Base-by-base conservation (phyloP, 2,329 filamentous ascomycete species). In the Aspergillus ibericus region DNA sequence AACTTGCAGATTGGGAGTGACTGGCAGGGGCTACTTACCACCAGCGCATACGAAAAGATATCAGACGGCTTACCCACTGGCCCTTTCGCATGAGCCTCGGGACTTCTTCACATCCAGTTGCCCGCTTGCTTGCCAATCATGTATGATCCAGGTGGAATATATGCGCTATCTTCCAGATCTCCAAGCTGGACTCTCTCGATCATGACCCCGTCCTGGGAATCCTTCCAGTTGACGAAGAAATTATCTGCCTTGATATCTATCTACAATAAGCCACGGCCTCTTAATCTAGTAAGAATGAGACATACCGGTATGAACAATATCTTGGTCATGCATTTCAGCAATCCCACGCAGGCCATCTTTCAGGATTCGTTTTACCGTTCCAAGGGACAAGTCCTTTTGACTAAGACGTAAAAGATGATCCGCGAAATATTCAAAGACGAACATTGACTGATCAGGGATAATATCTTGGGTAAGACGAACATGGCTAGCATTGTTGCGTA, bases 361-460 rank as follows among this genome's bases (percentile, higher is more conserved):
- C 22, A 82, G 70, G 44, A 81, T 75, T 49, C 70, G 69, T 64
- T 80, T 82, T 53, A 71, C 75, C 20, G 72, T 62, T 22, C 66
- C 40, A 46, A 77, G 59, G 7, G 77, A 66, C 25, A 80, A 57
- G 50, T 77, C 69, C 63, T 75, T 76, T 63, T 77, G 75, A 54
- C 68, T 74, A 58, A 81, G 73, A 60, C 69, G 70, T 58, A 81
- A 72, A n/a, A 81, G 70, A 68, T 80, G 68, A 53, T 77, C 76
- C 4, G 70, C 73, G 60, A 79, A 68, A 66, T 80, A 80, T 60
- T 76, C 73, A 56, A 78, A 81, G 59, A 80, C 74, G 60, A 81
- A 80, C 69, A 80, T 78, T 32, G 73, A 76, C 60, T 77, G 68
- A 18, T 78, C 74, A 6, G 78, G 77, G 60, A 80, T 70, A 36